Base-by-base conservation (phyloP, 2,329 filamentous ascomycete species). In the Ophiostoma ulmi region DNA sequence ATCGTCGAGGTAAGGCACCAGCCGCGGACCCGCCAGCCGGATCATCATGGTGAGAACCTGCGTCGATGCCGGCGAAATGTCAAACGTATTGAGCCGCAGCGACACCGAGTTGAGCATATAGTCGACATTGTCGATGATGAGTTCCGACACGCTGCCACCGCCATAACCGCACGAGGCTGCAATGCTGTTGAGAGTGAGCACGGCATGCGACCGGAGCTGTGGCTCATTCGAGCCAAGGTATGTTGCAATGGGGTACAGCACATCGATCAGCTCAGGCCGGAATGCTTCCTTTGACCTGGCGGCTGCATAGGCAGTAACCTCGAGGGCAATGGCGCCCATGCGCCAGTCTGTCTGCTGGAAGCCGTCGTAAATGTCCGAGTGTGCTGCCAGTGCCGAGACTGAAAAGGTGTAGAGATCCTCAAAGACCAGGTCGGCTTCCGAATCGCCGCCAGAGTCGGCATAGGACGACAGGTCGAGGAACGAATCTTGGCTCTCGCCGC, bases 1-100 rank as follows among this genome's bases (percentile, higher is more conserved):
- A 77, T 99, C 95, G 76, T 98, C 94, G 1, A 99, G 83, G 77
- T 94, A 97, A 0, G 94, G 93, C 13, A 99, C 84, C 31, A 99
- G 79, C 8, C 85, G 85, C 1, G 93, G 89, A 0, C 95, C 95
- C 22, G 93, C 92, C 17, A 99, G 85, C 36, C 87, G 89, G 72
- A 98, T 89, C 91, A 98, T 96, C 94, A 99, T 97, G 7, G 91
- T 86, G 67, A 99, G 80, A 1, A 98, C 95, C 75, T 94, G 91
- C 2, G 94, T 93, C 3, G 93, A 93, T 73, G 97, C 91, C 1
- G 94, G 94, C 0, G 93, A 94, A 69, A 98, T 90, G 74, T 97
- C 93, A 74, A 97, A 92, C 0, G 92, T 92, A 75, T 97, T 97
- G 8, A 99, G 85, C 73, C 93, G 91, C 72, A 98, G 80, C 0